Percentiles rank a stretch among this genome's conserved stretches.
Evolutionary conservation across 2,329 filamentous ascomycete species (phyloP).

Genomic region (Parastagonospora avenae): DNA sequence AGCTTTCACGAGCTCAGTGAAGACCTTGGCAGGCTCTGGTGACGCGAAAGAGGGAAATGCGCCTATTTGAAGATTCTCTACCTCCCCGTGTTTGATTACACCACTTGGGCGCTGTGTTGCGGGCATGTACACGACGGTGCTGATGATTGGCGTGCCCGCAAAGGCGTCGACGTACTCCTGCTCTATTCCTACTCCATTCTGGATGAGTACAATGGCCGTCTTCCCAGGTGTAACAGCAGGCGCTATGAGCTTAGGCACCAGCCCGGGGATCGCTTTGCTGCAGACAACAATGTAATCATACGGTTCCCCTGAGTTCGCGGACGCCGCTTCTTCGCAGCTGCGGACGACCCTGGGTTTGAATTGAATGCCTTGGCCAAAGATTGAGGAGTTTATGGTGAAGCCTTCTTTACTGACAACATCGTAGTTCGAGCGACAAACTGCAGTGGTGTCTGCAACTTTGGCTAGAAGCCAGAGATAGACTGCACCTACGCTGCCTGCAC

Average conservation of each 20-base stretch:
- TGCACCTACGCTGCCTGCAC: conserved; percentile 50
- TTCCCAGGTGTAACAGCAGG: conserved; percentile 46
- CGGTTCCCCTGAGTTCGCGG: conserved; percentile 11
- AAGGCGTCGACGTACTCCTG: conserved; percentile 58
- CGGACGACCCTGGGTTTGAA: conserved; percentile 44
- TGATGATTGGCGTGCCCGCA: conserved; percentile 59
- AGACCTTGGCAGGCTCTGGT: conserved; percentile 24
- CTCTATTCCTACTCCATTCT: conserved; percentile 68
- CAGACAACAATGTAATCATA: conserved; percentile 57
- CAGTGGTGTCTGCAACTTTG: conserved; percentile 48
- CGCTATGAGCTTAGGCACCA: conserved; percentile 44
- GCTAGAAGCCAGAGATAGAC: conserved; percentile 51
- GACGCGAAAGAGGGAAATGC: conserved; percentile 50
- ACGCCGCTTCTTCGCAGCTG: conserved; percentile 44
- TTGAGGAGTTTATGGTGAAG: conserved; percentile 49
- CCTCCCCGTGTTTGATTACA: conserved; percentile 53
- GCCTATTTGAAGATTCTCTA: conserved; percentile 58
- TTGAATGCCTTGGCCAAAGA: conserved; percentile 43
- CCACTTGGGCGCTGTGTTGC: conserved; percentile 57
- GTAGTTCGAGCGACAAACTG: conserved; percentile 55
- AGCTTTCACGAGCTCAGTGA: conserved; percentile 50
- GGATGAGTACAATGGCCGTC: conserved; percentile 64
- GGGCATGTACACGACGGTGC: conserved; percentile 61
- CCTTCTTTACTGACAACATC: conserved; percentile 47
- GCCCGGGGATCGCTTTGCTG: conserved; percentile 53